These are phyloP conservation scores for Hygrophoropsis aurantiaca DNA, from an alignment of 768 basidiomycete genomes.

Conservation along the genomic window DNA sequence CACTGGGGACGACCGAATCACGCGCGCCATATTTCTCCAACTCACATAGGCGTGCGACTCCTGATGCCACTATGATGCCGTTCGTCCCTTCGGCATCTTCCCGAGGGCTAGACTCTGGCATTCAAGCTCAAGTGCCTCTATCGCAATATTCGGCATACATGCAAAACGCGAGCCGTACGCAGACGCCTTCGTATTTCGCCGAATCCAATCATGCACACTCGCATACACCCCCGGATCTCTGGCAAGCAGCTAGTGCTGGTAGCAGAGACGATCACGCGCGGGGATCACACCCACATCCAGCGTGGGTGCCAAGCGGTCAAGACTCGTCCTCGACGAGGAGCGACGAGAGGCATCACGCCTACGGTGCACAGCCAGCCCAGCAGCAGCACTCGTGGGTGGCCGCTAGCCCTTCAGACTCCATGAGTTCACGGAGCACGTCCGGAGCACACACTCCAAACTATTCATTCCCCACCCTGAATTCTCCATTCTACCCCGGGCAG, in stretches of 20 bases:
- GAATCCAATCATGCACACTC: slow-evolving; percentile 13
- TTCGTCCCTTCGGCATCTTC: slow-evolving; percentile 17
- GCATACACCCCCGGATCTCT: slow-evolving; percentile 18
- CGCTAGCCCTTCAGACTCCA: slow-evolving; percentile 18
- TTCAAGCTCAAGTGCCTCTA: too few species aligned
- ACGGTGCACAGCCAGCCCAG: slow-evolving; percentile 22
- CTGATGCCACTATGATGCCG: slow-evolving; percentile 20
- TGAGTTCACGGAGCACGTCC: slow-evolving; percentile 20
- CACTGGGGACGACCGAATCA: slow-evolving; percentile 20
- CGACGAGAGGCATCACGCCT: slow-evolving; percentile 30
- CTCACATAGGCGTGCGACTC: slow-evolving; percentile 24
- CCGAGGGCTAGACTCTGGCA: slow-evolving; percentile 23
- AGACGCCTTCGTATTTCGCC: slow-evolving; percentile 21
- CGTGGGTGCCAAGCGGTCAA: slow-evolving; percentile 27
- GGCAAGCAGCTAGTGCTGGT: slow-evolving; percentile 2
- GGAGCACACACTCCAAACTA: slow-evolving; percentile 23
- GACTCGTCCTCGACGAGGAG: slow-evolving; percentile 11
- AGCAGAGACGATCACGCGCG: slow-evolving; percentile 21
- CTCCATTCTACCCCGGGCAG: slow-evolving; percentile 54
- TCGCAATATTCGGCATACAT: slow-evolving; percentile 26
- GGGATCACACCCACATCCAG: slow-evolving; percentile 10
- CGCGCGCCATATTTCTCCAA: slow-evolving; percentile 23
- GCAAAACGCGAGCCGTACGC: slow-evolving; percentile 21
- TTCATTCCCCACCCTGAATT: slow-evolving; percentile 53
- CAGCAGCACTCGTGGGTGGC: slow-evolving; percentile 26